Evolutionary conservation across 2,329 filamentous ascomycete species (phyloP).

Genomic region (Epicoccum nigrum): DNA sequence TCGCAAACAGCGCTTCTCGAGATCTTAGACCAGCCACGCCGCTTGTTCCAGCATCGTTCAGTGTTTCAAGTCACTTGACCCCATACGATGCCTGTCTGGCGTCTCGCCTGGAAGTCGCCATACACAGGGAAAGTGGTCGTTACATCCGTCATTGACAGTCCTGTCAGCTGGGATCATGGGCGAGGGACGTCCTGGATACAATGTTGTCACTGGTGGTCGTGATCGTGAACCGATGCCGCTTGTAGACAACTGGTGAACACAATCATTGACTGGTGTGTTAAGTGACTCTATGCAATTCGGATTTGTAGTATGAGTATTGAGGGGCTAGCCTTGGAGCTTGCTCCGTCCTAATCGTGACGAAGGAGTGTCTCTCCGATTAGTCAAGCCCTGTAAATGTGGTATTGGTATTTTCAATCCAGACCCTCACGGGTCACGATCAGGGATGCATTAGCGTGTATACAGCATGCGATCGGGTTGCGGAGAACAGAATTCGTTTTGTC

Average conservation of each 20-base stretch:
- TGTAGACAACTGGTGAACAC: too few relatives aligned
- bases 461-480: slow-evolving; percentile 6
- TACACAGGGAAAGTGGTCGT: slow-evolving; percentile 6
- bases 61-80: slow-evolving; percentile 1
- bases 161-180: slow-evolving; percentile 6
- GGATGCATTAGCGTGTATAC: slow-evolving; percentile 19
- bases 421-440: not conserved
- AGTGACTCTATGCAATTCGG: slow-evolving; percentile 1
- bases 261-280: too few relatives aligned
- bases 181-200: slow-evolving; percentile 3
- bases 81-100: not conserved
- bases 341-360: not conserved
- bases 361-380: slow-evolving; percentile 1
- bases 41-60: not conserved
- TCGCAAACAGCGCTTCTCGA: slow-evolving; percentile 14
- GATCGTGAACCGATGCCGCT: too few relatives aligned
- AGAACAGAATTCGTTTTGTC: slow-evolving; percentile 13
- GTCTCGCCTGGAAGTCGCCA: slow-evolving; percentile 3
- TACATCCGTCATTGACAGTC: slow-evolving; percentile 3
- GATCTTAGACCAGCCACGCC: not conserved
- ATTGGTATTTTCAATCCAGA: not conserved
- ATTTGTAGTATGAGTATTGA: slow-evolving; percentile 13
- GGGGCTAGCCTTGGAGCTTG: too few relatives aligned
- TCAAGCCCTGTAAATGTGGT: too few relatives aligned
- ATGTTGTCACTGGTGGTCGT: not conserved